Evolutionary conservation across 73 alveolate species (phyloP).

Genomic region (Diophrys sp.): DNA sequence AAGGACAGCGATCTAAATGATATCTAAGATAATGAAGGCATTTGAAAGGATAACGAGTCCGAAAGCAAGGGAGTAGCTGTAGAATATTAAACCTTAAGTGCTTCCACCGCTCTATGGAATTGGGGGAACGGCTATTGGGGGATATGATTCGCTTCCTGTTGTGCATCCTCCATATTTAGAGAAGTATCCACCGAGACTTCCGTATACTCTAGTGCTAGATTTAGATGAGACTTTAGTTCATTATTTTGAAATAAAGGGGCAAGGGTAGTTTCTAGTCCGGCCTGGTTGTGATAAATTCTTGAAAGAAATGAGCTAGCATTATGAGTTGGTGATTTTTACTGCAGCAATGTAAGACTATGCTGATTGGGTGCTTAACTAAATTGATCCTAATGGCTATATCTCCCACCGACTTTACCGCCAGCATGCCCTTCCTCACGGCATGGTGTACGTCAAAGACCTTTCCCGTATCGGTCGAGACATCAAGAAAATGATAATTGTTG

Average conservation of each 20-base stretch:
- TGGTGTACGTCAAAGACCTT: constrained; percentile 87
- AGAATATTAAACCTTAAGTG: not conserved
- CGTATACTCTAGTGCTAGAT: constrained; percentile 91
- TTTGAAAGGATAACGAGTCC: constrained; percentile 15
- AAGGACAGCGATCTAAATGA: constrained; percentile 19
- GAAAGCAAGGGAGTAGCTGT: constrained; percentile 43
- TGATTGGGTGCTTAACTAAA: constrained; percentile 85
- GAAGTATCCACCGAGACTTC: constrained; percentile 28
- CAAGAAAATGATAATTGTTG: constrained; percentile 87
- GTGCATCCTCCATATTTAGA: constrained; percentile 76
- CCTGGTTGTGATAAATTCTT: constrained; percentile 90
- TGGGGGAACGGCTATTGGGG: constrained; percentile 65
- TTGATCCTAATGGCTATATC: constrained; percentile 76
- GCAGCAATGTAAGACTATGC: constrained; percentile 98
- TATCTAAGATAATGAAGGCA: constrained; percentile 18
- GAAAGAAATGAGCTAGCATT: constrained; percentile 82
- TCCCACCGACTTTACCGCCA: constrained; percentile 86
- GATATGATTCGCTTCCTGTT: constrained; percentile 46
- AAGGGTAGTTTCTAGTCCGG: constrained; percentile 88
- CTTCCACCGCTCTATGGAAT: constrained; percentile 57
- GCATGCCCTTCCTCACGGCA: constrained; percentile 88
- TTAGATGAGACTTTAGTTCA: constrained; percentile 98
- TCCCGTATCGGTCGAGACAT: constrained; percentile 94
- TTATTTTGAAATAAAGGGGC: constrained; percentile 85
- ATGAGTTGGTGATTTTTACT: constrained; percentile 95